These are phyloP conservation scores for Crithidia thermophila DNA, from an alignment of 208 protist species.

Conservation along the genomic window DNA sequence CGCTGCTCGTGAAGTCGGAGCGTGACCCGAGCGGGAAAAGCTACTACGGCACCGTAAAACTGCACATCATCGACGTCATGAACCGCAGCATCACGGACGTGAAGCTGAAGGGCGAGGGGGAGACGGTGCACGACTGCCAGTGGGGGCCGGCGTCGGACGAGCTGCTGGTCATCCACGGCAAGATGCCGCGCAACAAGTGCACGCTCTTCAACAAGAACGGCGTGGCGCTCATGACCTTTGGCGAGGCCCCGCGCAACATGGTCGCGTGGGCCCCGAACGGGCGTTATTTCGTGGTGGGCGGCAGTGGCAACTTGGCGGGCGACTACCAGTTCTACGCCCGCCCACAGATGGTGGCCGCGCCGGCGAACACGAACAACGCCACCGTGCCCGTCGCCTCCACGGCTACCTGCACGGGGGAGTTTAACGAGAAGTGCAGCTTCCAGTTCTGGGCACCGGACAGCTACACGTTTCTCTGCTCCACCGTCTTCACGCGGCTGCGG, in stretches of 20 bases:
- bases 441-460: conserved; percentile 83
- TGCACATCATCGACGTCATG: conserved; percentile 82
- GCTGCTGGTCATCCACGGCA: conserved; percentile 89
- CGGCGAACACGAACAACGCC: not conserved
- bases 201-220: conserved; percentile 84
- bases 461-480: conserved; percentile 81
- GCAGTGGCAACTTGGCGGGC: conserved; percentile 88
- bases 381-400: conserved; percentile 11
- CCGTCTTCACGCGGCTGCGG: conserved; percentile 81
- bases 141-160: conserved; percentile 79
- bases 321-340: conserved; percentile 83
- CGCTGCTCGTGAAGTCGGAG: conserved; percentile 78
- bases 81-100: conserved; percentile 63
- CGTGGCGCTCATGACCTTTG: conserved; percentile 83
- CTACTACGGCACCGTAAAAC: conserved; percentile 87
- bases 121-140: conserved; percentile 89
- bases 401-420: conserved; percentile 56
- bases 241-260: conserved; percentile 86
- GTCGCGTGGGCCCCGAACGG: conserved; percentile 80
- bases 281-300: conserved; percentile 71
- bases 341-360: conserved; percentile 8
- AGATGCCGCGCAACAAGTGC: conserved; percentile 90
- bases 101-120: conserved; percentile 65
- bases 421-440: conserved; percentile 90
- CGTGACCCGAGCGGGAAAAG: conserved; percentile 83